Evolutionary conservation across 176 grass and related monocot species (phyloP).

Genomic region (Oryza meridionalis): DNA sequence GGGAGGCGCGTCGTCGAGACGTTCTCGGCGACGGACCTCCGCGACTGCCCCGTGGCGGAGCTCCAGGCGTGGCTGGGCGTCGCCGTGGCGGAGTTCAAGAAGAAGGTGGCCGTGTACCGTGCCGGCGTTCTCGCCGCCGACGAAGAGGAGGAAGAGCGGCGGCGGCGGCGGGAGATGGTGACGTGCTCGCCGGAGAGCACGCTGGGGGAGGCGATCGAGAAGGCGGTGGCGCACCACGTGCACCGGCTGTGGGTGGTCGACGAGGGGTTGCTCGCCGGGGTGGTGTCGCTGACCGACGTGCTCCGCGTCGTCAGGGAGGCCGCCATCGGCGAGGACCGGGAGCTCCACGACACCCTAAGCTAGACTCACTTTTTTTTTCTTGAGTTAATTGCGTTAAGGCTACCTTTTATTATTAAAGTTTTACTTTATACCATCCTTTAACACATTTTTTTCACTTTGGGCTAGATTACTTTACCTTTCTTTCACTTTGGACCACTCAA

Average conservation of each 20-base stretch:
- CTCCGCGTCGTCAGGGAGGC: constrained; percentile 58
- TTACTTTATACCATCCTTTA: too few relatives aligned
- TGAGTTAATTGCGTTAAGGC: too few relatives aligned
- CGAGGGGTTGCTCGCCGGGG: constrained; percentile 40
- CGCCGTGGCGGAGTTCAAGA: constrained; percentile 76
- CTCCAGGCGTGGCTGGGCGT: constrained; percentile 58
- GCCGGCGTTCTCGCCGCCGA: neutral
- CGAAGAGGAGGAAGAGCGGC: neutral
- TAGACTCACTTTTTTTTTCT: too few relatives aligned
- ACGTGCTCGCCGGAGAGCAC: constrained; percentile 62
- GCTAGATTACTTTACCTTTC: too few relatives aligned
- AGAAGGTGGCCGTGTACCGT: constrained; percentile 42
- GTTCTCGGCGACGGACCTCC: constrained; percentile 77
- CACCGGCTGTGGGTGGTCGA: constrained; percentile 83
- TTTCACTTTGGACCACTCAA: too few relatives aligned
- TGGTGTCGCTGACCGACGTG: constrained; percentile 73
- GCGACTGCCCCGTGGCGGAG: constrained; percentile 57
- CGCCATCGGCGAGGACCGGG: constrained; percentile 55
- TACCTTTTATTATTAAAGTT: too few relatives aligned
- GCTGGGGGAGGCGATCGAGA: constrained; percentile 57
- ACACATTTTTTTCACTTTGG: too few relatives aligned
- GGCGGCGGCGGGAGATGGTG: constrained; percentile 32
- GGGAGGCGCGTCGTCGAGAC: constrained; percentile 70
- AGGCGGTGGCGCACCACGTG: constrained; percentile 55
- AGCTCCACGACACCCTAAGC: constrained; percentile 37